Conservation (phyloP, 2,329 filamentous ascomycete species). For the Bertia moriformis region DNA sequence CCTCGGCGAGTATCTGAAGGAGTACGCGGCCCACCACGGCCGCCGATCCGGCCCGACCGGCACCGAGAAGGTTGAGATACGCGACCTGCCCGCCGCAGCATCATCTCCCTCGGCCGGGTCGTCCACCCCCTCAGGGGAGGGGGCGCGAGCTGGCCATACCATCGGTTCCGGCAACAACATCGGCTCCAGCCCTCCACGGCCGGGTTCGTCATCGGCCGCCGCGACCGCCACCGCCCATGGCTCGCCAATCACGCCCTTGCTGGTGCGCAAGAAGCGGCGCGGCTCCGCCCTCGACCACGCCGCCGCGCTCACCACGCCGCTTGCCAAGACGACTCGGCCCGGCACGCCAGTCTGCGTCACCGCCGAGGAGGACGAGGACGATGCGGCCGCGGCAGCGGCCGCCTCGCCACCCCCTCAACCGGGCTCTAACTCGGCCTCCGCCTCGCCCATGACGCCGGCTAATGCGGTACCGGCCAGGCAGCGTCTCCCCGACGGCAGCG, state of each 20-base stretch:
- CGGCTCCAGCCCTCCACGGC: conserved; percentile 17
- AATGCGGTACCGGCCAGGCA: too few relatives aligned
- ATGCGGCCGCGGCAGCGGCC: conserved; percentile 19
- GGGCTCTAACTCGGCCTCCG: conserved; percentile 15
- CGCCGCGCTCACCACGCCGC: conserved; percentile 4
- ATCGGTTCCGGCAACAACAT: conserved; percentile 11
- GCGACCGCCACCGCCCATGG: conserved; percentile 24
- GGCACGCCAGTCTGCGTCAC: conserved; percentile 10
- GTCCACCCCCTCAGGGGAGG: conserved; percentile 1
- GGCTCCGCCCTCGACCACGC: conserved; percentile 21
- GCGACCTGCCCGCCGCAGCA: conserved; percentile 24
- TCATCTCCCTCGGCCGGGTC: conserved; percentile 7
- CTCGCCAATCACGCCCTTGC: conserved; percentile 28
- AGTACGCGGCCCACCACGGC: conserved; percentile 84
- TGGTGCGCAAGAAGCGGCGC: conserved; percentile 36
- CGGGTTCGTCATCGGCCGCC: conserved; percentile 24
- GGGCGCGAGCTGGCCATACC: conserved; percentile 6
- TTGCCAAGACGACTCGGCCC: conserved; percentile 9
- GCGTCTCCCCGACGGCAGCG: too few relatives aligned
- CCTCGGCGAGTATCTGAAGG: conserved; percentile 81
- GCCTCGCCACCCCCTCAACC: conserved; percentile 19
- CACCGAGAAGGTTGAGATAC: conserved; percentile 42
- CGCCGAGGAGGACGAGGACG: not conserved
- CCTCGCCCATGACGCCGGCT: too few relatives aligned
- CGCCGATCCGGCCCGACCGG: conserved; percentile 38